Evolutionary conservation across 2,329 filamentous ascomycete species (phyloP), one percentile per base, ranked within the genome.

Genomic region (Aspergillus sp.): DNA sequence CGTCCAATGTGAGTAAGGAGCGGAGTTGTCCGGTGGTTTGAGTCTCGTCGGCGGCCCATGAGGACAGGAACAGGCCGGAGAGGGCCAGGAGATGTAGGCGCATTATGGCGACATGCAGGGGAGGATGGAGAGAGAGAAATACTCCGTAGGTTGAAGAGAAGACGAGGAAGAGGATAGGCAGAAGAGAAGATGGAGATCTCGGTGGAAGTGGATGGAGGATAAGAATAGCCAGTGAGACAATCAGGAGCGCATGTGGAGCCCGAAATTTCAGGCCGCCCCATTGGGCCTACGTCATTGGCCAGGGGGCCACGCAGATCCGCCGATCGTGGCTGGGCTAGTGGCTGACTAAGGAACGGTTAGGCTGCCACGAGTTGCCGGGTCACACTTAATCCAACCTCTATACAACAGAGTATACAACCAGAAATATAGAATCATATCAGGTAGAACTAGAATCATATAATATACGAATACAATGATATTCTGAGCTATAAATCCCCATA

Each of bases 1-100:
- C 67, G 20, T 61, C 57, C 36, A 68, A 49, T 3, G 61, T 63
- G 19, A 64, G 53, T 6, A 57, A 32, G 14, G 53, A 53, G n/a
- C 50, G 32, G 7, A 52, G 50, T 5, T 36, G 34, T 7, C 7
- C 32, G 7, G 53, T 53, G 11, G 50, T 45, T 7, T 47, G n/a
- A 20, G 53, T 43, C 11, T 60, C 50, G 4, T 50, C 49, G 6
- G 47, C 41, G 19, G 52, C 51, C 38, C 42, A 47, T 32, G 56
- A 20, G 1, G 50, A 49, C 36, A 51, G 47, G 31, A 56, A 14
- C 41, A 50, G 32, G 49, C 42, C 38, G 45, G 59, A 44, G 25
- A 60, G 52, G 23, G 53, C 49, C 50, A 58, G 48, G 45, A 52
- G 32, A 32, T 46, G 47, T 49, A 54, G 47, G 52, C 56, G 52